Conservation (phyloP, 495 filamentous ascomycete genomes). For the Durotheca rogersii region DNA sequence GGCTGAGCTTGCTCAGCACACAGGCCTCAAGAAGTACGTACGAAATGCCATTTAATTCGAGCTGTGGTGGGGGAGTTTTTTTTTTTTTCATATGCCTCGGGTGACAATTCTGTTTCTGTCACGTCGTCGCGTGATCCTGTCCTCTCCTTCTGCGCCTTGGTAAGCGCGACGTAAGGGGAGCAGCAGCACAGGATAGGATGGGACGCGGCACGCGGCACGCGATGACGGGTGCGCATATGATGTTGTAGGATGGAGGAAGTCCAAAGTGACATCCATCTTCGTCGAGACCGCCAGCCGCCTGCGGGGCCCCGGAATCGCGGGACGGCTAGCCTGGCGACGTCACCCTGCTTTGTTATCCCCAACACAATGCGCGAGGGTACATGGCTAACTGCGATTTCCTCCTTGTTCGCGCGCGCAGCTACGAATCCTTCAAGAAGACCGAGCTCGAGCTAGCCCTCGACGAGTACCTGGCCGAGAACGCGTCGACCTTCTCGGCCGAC, state of each 20-base stretch:
- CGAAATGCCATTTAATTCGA: conserved; percentile 5
- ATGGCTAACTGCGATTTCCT: conserved; percentile 32
- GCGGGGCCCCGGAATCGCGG: conserved; percentile 20
- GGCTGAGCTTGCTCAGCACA: conserved; percentile 67
- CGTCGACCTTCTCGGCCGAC: conserved; percentile 59
- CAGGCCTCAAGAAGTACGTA: conserved; percentile 72
- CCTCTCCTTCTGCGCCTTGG: neutral
- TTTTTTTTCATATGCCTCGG: too few relatives aligned
- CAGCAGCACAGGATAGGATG: too few relatives aligned
- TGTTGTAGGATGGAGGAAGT: too few relatives aligned
- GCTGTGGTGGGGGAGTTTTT: too few relatives aligned
- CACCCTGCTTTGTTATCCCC: too few relatives aligned
- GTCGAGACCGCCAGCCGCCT: too few relatives aligned
- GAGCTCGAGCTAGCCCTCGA: conserved; percentile 81
- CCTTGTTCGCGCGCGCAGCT: conserved; percentile 50
- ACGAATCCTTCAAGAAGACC: conserved; percentile 69
- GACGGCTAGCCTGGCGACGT: too few relatives aligned
- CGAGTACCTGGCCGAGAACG: conserved; percentile 68
- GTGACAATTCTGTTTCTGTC: neutral
- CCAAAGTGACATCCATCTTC: too few relatives aligned
- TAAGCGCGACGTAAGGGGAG: neutral
- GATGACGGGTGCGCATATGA: neutral
- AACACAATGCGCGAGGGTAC: too few relatives aligned
- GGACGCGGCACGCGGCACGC: neutral
- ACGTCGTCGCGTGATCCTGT: neutral